Conservation (phyloP, 306 rosid species). For the Acacia crassicarpa region DNA sequence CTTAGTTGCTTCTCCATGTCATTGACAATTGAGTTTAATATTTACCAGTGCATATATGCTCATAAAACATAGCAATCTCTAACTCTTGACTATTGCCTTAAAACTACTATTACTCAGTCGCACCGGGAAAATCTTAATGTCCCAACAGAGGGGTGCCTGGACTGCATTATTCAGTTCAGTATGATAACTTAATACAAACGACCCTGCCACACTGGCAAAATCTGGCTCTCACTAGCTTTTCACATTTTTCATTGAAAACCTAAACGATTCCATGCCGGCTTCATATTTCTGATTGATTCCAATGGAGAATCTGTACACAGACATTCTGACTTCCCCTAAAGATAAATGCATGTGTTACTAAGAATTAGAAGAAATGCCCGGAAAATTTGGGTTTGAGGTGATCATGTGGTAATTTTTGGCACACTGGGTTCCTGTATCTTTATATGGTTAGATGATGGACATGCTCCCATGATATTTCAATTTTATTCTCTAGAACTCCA, state of each 20-base stretch:
- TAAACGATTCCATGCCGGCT: background rate
- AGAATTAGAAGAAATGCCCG: background rate
- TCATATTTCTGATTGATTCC: conserved; percentile 1
- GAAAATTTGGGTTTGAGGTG: conserved; percentile 22
- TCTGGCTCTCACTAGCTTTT: background rate
- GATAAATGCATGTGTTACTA: background rate
- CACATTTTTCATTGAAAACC: background rate
- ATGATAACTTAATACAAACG: background rate
- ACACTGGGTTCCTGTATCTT: background rate
- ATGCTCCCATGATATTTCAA: conserved; percentile 1
- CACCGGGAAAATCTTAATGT: background rate
- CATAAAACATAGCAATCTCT: background rate
- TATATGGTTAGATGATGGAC: conserved; percentile 1
- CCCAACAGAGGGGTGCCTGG: background rate
- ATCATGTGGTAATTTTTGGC: background rate
- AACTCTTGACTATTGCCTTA: conserved; percentile 18
- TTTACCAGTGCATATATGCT: conserved; percentile 10
- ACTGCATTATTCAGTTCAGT: background rate
- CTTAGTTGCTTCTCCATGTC: background rate
- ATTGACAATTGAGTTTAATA: conserved; percentile 16
- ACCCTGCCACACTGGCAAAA: background rate
- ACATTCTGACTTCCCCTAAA: conserved; percentile 14
- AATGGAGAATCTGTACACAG: background rate
- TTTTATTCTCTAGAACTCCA: background rate
- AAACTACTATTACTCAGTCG: conserved; percentile 4